A percentile compares a stretch with the other conserved stretches of the same genome.
Conservation (phyloP, 2,329 filamentous ascomycete species). For the Boeremia exigua region DNA sequence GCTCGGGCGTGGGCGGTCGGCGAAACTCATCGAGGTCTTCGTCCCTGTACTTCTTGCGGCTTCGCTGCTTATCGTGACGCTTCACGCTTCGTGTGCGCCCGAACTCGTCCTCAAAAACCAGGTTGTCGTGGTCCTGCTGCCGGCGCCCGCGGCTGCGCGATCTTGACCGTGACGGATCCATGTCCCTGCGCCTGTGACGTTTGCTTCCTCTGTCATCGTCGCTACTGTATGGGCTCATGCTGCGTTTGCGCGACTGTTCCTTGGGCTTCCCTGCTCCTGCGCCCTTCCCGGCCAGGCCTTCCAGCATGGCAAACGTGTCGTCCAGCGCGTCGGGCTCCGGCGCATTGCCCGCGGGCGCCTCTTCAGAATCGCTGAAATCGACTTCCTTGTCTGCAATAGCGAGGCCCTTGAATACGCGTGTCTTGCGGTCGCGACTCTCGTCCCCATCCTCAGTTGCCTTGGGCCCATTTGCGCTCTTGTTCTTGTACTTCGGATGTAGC, state of each 20-base stretch:
- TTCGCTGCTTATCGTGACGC: slow-evolving; percentile 52
- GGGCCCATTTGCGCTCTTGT: slow-evolving; percentile 48
- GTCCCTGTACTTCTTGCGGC: slow-evolving; percentile 43
- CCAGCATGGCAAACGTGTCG: slow-evolving; percentile 90
- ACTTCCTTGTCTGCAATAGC: slow-evolving; percentile 80
- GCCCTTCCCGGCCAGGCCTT: slow-evolving; percentile 71
- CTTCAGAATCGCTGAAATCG: slow-evolving; percentile 58
- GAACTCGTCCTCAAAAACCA: slow-evolving; percentile 66
- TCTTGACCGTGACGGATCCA: slow-evolving; percentile 59
- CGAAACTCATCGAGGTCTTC: slow-evolving; percentile 66
- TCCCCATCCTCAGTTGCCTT: slow-evolving; percentile 57
- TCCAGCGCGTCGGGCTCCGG: slow-evolving; percentile 74
- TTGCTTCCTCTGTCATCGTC: slow-evolving; percentile 50
- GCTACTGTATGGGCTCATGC: slow-evolving; percentile 61
- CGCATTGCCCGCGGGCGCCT: slow-evolving; percentile 44
- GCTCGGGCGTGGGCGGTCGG: slow-evolving; percentile 70
- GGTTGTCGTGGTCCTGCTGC: slow-evolving; percentile 56
- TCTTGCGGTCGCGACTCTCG: slow-evolving; percentile 70
- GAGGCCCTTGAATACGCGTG: slow-evolving; percentile 87
- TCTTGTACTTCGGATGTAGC: slow-evolving; percentile 89
- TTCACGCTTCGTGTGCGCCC: slow-evolving; percentile 54
- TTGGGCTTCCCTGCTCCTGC: slow-evolving; percentile 41
- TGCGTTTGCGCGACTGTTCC: slow-evolving; percentile 63
- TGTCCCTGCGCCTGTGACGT: slow-evolving; percentile 53
- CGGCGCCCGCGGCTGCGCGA: slow-evolving; percentile 57